Evolutionary conservation across 2,329 filamentous ascomycete species (phyloP), one percentile per base, ranked within the genome.

Genomic region (Talaromyces sp.): DNA sequence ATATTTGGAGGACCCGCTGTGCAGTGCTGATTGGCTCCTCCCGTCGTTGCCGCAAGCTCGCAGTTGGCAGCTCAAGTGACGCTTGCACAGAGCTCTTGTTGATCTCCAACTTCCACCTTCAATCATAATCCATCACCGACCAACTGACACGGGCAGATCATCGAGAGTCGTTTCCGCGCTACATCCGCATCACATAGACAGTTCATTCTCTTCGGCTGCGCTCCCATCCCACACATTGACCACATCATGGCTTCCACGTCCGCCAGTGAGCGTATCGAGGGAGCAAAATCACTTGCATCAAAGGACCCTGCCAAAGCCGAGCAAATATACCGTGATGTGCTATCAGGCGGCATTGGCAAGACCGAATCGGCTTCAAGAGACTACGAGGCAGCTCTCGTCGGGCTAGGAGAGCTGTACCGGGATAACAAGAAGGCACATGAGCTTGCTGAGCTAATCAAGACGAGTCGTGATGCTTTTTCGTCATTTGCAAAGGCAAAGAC

Each of bases 401-500:
- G 90, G 70, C 82, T 99, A 75, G 95, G 95, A 73, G 91, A 96
- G 85, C 85, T 98, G 70, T 97, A 97, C 80, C 87, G 93, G 71
- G 93, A 97, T 80, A 73, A 72, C 68, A 93, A 90, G 80, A 91
- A 91, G 77, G 84, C 89, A 72, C 84, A 95, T 75, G 91, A 96
- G 74, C 88, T 99, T 67, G 92, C 96, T 68, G 89, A 93, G 73
- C 86, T 99, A 70, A 90, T 99, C 73, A 93, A 90, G 75, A 91
- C 92, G 78, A 97, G 93, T 79, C 88, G 94, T 75, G 90, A 91
- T 70, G 91, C 95, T 52, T 88, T 99, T 70, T 97, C 94, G 65
- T 95, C 92, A 69, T 98, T 99, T 79, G 95, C 95, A 70, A 97
- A 98, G 84, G 95, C 96, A 68, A 99, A 99, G 87, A 98, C 95